Percentiles rank a stretch among this genome's conserved stretches.
phyloP scores from a whole-genome alignment of 352 stramenopile species.

The Pythium vanterpoolii region DNA sequence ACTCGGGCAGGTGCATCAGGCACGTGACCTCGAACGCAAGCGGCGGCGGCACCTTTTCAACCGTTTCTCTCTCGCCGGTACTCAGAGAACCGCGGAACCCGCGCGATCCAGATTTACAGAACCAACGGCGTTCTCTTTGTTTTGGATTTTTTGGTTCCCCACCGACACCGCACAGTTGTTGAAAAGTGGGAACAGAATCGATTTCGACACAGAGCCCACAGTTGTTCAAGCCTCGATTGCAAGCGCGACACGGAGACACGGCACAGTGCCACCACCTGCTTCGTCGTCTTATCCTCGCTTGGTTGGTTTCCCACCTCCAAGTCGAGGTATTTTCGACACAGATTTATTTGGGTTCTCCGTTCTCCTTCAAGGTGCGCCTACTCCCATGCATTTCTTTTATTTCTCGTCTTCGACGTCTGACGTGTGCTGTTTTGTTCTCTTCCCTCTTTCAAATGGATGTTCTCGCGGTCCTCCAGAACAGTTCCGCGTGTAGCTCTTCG shows the following conservation, averaged over 20 bases:
- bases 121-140: not conserved
- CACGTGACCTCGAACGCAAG: not conserved
- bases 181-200: conserved; percentile 1
- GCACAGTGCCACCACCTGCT: not conserved
- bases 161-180: not conserved
- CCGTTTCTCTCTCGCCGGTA: not conserved
- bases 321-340: conserved; percentile 5
- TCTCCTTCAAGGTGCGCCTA: too few relatives aligned
- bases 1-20: not conserved
- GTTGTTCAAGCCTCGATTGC: not conserved
- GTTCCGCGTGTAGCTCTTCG: conserved; percentile 1
- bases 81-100: conserved; percentile 4
- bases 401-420: not conserved
- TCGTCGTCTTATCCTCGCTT: conserved; percentile 6
- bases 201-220: conserved; percentile 11
- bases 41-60: not conserved
- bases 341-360: not conserved
- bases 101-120: not conserved
- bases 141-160: not conserved
- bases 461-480: conserved; percentile 13
- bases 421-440: conserved; percentile 4
- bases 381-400: not conserved
- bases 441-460: not conserved
- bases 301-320: not conserved
- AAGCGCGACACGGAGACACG: not conserved